Evolutionary conservation across 805 yeast species (phyloP), one percentile per base, ranked within the genome.

Genomic region (Starmerella davenportii): DNA sequence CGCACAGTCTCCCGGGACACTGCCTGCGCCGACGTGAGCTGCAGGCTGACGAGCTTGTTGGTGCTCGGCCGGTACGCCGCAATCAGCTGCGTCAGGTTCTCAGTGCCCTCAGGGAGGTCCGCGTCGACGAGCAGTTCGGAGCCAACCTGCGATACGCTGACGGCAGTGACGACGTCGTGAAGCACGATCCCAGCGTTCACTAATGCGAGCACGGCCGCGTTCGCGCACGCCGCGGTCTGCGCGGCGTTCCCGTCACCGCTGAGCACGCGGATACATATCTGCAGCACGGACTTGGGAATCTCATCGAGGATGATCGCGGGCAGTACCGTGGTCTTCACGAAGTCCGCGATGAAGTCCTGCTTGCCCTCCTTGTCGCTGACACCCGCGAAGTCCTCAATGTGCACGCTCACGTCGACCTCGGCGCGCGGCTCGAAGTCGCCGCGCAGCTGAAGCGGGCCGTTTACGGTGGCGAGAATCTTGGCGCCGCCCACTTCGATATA

Each of bases 281-380:
- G 90, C 41, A 87, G 80, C 16, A 85, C 74, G 2, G 94, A 79
- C 57, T 87, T 87, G 4, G 96, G 95, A 55, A 90, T 90, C 44
- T 75, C 74, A 13, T 70, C 70, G 25, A 81, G 60, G 16, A 76
- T 48, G 2, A 79, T 63, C 1, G 74, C 57, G 7, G 76, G 69
- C 19, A 65, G 53, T 15, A 74, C 51, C 30, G 75, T 57, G 3
- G 74, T 62, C 38, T 68, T 67, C 7, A 75, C 56, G 42, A 65
- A 71, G 15, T 68, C 62, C n/a, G 59, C 51, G 13, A 54, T 70
- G 55, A 55, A 70, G 64, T 56, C 68, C 70, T 51, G 53, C 21
- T 47, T 38, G 21, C 42, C 59, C 48, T 55, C 52, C 9, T 46
- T 44, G 43, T 60, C 55, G 14, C 44, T 38, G 16, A 42, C 18